Base-by-base conservation (phyloP, 441 rosid genomes). In the Macaranga tanarius region DNA sequence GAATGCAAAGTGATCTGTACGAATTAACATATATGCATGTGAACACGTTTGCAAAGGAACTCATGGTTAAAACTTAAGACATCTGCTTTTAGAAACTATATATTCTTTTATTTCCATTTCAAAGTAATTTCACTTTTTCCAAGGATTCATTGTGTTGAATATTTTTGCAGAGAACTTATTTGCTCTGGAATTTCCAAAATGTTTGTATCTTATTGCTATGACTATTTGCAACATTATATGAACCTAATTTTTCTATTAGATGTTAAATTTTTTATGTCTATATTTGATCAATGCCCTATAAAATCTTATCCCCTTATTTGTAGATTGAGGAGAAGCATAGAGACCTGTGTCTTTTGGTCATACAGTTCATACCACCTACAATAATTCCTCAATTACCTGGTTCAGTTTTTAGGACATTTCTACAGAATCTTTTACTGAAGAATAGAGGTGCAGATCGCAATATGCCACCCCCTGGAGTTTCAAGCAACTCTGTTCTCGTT, bases 311-410 rank as follows among this genome's bases (percentile, higher is more conserved):
- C 40, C 8, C 79, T 75, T 63, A 62, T 77, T 61, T 79, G 79
- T 84, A 95, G 99, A 93, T 95, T 48, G 99, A 95, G 84, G 97
- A 92, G 83, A 93, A 89, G 88, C 98, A 94, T 72, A 86, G 96
- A 80, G 94, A 92, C 70, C 90, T 95, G 17, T 95, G 98, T 82
- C 92, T 86, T 72, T 77, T 95, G 83, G 98, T 95, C 76, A 93
- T 95, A 80, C 94, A 91, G 73, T 95, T 93, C 76, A 79, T 85
- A 70, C 99, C 99, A 28, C 98, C 98, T 6, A 74, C 87, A 65
- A 69, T 73, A 12, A 87, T 95, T 59, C 85, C 94, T 34, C 98
- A 87, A 82, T 84, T 91, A 79, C 97, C 94, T 60, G 99, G 99
- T 73, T 91, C 99, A 59, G 91, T 89, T 66, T 93, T 95, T 77